Conservation (phyloP, 306 rosid genomes). For the Ochetophila trinervis region DNA sequence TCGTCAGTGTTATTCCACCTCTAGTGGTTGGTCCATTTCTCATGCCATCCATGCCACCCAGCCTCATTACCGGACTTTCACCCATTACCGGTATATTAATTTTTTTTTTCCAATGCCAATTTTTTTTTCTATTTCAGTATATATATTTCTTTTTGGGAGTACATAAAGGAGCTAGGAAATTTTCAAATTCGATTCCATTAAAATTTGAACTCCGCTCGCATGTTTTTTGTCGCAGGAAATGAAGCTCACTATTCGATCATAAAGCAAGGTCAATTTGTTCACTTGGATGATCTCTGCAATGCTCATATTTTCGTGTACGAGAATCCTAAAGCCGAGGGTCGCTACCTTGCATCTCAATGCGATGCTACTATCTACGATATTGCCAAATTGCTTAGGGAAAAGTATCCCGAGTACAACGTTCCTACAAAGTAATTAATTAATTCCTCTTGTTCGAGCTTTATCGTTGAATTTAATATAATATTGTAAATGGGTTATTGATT, state of each 20-base stretch:
- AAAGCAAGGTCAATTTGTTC: conserved; percentile 61
- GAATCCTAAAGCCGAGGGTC: conserved; percentile 59
- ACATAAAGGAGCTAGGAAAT: no score
- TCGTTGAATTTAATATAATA: background rate
- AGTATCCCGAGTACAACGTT: conserved; percentile 48
- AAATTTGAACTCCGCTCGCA: background rate
- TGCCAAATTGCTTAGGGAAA: conserved; percentile 47
- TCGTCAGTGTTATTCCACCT: conserved; percentile 55
- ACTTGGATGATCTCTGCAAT: conserved; percentile 66
- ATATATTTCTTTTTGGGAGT: no score
- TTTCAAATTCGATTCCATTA: no score
- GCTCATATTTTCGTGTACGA: conserved; percentile 60
- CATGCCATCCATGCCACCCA: conserved; percentile 62
- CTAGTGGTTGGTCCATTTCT: conserved; percentile 71
- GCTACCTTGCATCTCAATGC: conserved; percentile 56
- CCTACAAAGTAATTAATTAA: conserved; percentile 53
- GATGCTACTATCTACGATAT: conserved; percentile 60
- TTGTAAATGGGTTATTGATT: background rate
- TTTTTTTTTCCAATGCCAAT: background rate
- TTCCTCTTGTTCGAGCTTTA: background rate
- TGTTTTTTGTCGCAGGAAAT: conserved; percentile 35
- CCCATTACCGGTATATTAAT: conserved; percentile 30
- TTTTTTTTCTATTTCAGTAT: no score
- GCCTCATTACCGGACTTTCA: conserved; percentile 65
- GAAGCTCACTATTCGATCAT: conserved; percentile 53